Percentiles rank a stretch among this genome's conserved stretches.
These are phyloP conservation scores for Picochlorum sp. DNA, from an alignment of 139 green algal species.

Conservation along the genomic window DNA sequence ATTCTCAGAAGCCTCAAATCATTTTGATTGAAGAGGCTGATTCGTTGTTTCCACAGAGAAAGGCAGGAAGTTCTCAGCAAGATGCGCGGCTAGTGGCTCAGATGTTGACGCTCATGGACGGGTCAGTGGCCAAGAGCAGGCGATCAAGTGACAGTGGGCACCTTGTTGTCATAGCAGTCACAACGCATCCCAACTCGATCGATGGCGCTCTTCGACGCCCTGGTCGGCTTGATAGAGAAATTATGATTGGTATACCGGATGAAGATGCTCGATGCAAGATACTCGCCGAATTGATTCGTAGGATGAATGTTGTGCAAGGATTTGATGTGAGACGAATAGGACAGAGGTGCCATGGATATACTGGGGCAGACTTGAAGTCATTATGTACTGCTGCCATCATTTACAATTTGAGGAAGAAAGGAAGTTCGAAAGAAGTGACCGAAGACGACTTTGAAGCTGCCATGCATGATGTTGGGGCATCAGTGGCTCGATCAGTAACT, in stretches of 20 bases:
- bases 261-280: slow-evolving; percentile 25
- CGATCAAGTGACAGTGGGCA: slow-evolving; percentile 2
- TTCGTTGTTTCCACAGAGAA: slow-evolving; percentile 66
- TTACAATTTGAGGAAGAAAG: background rate
- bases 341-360: slow-evolving; percentile 61
- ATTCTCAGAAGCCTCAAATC: slow-evolving; percentile 40
- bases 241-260: slow-evolving; percentile 37
- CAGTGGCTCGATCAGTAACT: slow-evolving; percentile 1
- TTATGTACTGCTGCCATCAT: slow-evolving; percentile 70
- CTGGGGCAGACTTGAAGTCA: slow-evolving; percentile 73
- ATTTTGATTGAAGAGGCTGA: slow-evolving; percentile 92
- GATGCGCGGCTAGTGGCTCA: slow-evolving; percentile 84
- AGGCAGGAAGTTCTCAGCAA: slow-evolving; percentile 40
- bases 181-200: slow-evolving; percentile 77
- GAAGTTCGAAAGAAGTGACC: background rate
- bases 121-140: slow-evolving; percentile 9
- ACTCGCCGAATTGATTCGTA: slow-evolving; percentile 37
- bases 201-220: slow-evolving; percentile 82
- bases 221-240: slow-evolving; percentile 80
- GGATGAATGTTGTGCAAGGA: slow-evolving; percentile 19
- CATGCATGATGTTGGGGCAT: slow-evolving; percentile 7
- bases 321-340: slow-evolving; percentile 63
- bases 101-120: slow-evolving; percentile 91
- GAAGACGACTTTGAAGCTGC: slow-evolving; percentile 3
- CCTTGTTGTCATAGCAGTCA: slow-evolving; percentile 71